phyloP scores from a whole-genome alignment of 345 rosid genomes.

The Jatropha curcas region DNA sequence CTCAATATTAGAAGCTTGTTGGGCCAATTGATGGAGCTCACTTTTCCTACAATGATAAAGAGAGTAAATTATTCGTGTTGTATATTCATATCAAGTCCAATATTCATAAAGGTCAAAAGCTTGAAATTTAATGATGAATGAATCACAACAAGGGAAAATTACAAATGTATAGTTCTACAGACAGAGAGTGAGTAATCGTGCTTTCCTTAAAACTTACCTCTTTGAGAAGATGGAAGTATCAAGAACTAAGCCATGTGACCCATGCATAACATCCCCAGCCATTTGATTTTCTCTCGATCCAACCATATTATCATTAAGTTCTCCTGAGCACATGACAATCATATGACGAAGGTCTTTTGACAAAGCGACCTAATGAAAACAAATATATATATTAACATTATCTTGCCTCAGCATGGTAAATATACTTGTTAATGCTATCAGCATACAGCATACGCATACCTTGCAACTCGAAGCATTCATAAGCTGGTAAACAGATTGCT shows the following conservation, averaged over 20 bases:
- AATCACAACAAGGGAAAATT: neutral
- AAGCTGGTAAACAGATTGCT: constrained; percentile 43
- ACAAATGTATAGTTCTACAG: constrained; percentile 7
- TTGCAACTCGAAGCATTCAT: constrained; percentile 57
- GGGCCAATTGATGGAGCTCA: constrained; percentile 95
- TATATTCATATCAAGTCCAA: constrained; percentile 11
- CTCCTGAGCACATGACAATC: constrained; percentile 79
- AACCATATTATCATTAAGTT: constrained; percentile 48
- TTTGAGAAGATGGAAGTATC: constrained; percentile 81
- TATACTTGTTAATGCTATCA: neutral
- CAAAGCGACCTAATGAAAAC: constrained; percentile 64
- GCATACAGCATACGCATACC: constrained; percentile 39
- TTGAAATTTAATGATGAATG: neutral
- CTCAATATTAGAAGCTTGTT: constrained; percentile 84
- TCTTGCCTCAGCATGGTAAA: constrained; percentile 12
- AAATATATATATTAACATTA: constrained; percentile 17
- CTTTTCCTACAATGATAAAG: constrained; percentile 53
- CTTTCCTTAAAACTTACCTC: constrained; percentile 51
- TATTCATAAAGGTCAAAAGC: neutral
- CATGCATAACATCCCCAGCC: constrained; percentile 43
- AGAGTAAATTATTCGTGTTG: neutral
- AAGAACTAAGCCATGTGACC: constrained; percentile 70
- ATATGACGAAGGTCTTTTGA: constrained; percentile 86
- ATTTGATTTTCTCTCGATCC: constrained; percentile 37
- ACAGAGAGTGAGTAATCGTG: constrained; percentile 6